Percentiles rank a stretch among this genome's conserved stretches.
Evolutionary conservation across 2,329 filamentous ascomycete species (phyloP).

Genomic region (Neofusicoccum umdonicola): DNA sequence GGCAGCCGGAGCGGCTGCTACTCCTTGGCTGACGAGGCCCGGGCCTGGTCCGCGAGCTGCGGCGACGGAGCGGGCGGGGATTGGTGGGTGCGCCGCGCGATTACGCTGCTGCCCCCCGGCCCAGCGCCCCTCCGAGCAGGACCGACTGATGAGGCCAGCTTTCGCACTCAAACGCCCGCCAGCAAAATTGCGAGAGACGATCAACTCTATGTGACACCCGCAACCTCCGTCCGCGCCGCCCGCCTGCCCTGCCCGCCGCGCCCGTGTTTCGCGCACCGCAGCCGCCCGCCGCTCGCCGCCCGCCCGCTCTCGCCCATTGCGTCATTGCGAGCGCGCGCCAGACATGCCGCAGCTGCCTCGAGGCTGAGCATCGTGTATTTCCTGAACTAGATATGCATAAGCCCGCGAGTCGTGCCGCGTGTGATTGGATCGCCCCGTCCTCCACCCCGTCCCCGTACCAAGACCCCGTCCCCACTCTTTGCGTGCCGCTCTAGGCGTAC

Average conservation of each 20-base stretch:
- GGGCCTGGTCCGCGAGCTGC: background rate
- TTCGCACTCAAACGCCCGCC: background rate
- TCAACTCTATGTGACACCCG: slow-evolving; percentile 6
- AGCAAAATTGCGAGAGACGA: background rate
- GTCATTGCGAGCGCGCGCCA: background rate
- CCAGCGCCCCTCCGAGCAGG: slow-evolving; percentile 3
- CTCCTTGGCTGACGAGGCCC: slow-evolving; percentile 14
- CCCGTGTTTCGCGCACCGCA: background rate
- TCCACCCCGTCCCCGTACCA: slow-evolving; percentile 8
- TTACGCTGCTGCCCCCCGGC: background rate
- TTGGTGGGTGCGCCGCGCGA: slow-evolving; percentile 8
- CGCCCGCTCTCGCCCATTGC: background rate
- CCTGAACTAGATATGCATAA: slow-evolving; percentile 2
- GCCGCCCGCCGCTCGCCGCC: no score
- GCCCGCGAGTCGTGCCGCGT: background rate
- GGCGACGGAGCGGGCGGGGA: slow-evolving; percentile 7
- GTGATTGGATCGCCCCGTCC: slow-evolving; percentile 4
- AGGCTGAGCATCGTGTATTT: background rate
- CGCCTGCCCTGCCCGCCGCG: background rate
- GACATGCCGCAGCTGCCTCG: background rate
- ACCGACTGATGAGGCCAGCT: slow-evolving; percentile 13
- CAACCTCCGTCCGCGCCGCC: background rate
- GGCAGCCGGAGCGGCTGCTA: background rate
- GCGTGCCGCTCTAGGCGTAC: background rate
- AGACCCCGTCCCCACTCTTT: slow-evolving; percentile 2